Base-by-base conservation (phyloP, 352 stramenopile genomes). In the Phytopythium sindhum region DNA sequence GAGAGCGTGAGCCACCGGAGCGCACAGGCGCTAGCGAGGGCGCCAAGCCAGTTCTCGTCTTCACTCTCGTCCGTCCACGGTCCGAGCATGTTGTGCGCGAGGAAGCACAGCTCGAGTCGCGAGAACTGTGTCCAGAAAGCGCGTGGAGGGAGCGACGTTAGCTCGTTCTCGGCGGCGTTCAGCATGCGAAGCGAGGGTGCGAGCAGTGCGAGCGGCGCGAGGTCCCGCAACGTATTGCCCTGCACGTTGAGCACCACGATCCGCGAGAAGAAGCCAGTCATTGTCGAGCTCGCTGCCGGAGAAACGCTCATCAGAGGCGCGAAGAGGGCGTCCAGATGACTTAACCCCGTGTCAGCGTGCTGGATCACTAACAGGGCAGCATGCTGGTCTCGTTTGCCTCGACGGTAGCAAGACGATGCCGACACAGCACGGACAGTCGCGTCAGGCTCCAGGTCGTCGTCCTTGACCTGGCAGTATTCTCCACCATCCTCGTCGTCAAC, bases 241-340 rank as follows among this genome's bases (percentile, higher is more conserved):
- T 84, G 70, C 21, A 93, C 57, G 35, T 86, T 87, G 31, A 92
- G 68, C 57, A 89, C 68, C 2, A 83, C 62, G 31, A 94, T 65
- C 19, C 75, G 76, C 26, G 89, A 78, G 61, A 80, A 91, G 9
- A 71, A 67, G 19, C 68, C 61, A 7, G 69, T 71, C 17, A 53
- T 64, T 2, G 31, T 31, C 1, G 31, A 4, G 53, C 12, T 58
- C 23, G 11, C 8, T 4, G 31, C 31, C 35, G 53, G 12, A 47
- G 35, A 45, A n/a, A 45, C 6, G 23, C 31, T 58, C 35, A 45
- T 31, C 23, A 58, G 11, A 33, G 53, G 53, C 23, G 53, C 53
- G 14, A 58, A 58, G 31, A 58, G 53, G 15, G 84, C 21, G 14
- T 50, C 54, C 23, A 85, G 54, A 7, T 74, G 65, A 9, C 52